Percentiles rank a stretch among this genome's conserved stretches.
Conservation (phyloP, 495 filamentous ascomycete genomes). For the Podospora bellae-mahoneyi region DNA sequence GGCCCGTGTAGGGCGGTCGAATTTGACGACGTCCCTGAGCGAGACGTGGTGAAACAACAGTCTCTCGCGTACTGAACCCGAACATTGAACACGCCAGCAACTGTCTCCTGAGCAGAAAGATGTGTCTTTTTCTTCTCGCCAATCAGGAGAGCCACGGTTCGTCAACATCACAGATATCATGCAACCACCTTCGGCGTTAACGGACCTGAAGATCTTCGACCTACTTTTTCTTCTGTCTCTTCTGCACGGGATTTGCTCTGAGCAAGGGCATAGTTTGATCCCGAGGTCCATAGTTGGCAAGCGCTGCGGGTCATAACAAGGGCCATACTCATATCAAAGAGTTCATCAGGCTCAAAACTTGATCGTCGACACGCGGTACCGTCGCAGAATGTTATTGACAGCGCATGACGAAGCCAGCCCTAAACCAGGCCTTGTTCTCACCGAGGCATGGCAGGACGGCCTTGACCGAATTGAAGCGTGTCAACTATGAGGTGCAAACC, state of each 20-base stretch:
- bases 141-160: background rate
- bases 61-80: background rate
- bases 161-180: background rate
- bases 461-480: background rate
- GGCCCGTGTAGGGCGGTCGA: background rate
- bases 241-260: conserved; percentile 5
- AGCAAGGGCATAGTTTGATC: background rate
- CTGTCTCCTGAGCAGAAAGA: too few relatives aligned
- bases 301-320: background rate
- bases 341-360: background rate
- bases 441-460: background rate
- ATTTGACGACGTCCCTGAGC: background rate
- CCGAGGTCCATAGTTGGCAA: background rate
- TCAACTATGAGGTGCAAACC: background rate
- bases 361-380: background rate
- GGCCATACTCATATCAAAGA: background rate
- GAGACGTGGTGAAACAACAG: background rate
- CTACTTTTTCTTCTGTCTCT: background rate
- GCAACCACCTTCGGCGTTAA: background rate
- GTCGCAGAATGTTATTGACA: background rate
- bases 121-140: too few relatives aligned
- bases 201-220: background rate
- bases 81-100: background rate
- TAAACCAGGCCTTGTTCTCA: background rate
- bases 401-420: background rate